Evolutionary conservation across 495 filamentous ascomycete species (phyloP).

Genomic region (Neurospora sp.): DNA sequence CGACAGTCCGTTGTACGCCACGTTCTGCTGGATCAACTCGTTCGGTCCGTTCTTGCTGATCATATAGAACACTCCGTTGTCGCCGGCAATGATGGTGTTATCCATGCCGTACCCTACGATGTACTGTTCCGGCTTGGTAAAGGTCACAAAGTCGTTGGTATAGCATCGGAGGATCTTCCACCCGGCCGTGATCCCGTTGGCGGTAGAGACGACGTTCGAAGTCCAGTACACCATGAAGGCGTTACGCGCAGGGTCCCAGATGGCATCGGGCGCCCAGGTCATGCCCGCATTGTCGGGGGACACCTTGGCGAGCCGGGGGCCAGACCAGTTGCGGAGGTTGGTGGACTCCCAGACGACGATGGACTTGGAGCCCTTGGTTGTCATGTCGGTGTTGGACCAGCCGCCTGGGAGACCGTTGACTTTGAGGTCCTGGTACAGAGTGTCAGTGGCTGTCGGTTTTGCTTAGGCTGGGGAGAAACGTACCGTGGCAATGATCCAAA

Average conservation of each 20-base stretch:
- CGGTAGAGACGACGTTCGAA: neutral
- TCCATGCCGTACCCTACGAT: neutral
- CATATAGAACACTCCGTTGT: neutral
- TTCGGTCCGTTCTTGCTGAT: slow-evolving; percentile 3
- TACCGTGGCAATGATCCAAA: neutral
- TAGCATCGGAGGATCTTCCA: neutral
- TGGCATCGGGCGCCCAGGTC: slow-evolving; percentile 3
- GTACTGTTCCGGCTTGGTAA: neutral
- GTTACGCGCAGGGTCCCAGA: neutral
- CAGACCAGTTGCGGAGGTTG: neutral
- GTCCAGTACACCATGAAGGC: slow-evolving; percentile 1
- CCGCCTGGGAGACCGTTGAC: neutral
- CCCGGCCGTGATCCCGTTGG: neutral
- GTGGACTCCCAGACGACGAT: neutral
- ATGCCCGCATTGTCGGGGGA: slow-evolving; percentile 1
- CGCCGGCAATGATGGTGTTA: neutral
- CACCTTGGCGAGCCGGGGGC: neutral
- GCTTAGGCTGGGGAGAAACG: neutral
- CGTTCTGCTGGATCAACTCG: slow-evolving; percentile 1
- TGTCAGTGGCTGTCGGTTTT: neutral
- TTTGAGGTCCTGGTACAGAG: neutral
- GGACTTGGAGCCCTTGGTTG: slow-evolving; percentile 1
- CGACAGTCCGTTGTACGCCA: neutral
- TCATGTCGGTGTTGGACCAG: slow-evolving; percentile 1
- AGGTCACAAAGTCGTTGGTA: neutral